Conservation (phyloP, 2,329 filamentous ascomycete genomes). For the Colletotrichum falcatum region DNA sequence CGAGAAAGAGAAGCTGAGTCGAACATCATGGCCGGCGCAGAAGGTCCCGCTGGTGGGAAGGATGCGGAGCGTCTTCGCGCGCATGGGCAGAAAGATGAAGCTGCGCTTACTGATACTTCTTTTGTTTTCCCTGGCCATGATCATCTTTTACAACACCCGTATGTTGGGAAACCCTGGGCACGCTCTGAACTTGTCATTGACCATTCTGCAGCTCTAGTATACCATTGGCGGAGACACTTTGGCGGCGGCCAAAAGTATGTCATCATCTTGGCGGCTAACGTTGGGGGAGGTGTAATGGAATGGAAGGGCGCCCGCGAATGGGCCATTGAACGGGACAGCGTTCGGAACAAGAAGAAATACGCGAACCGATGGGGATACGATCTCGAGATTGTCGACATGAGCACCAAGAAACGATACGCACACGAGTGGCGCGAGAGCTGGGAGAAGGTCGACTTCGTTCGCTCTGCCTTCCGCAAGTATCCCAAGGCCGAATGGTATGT, state of each 20-base stretch:
- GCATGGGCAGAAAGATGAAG: slow-evolving; percentile 74
- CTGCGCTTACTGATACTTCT: slow-evolving; percentile 71
- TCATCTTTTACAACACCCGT: slow-evolving; percentile 80
- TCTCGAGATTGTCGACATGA: slow-evolving; percentile 97
- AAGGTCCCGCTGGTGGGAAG: slow-evolving; percentile 61
- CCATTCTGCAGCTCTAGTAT: slow-evolving; percentile 59
- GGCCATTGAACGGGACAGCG: slow-evolving; percentile 97
- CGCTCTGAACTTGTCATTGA: slow-evolving; percentile 44
- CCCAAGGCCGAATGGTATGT: slow-evolving; percentile 94
- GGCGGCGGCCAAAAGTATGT: slow-evolving; percentile 93
- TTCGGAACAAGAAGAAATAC: slow-evolving; percentile 95
- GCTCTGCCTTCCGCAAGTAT: slow-evolving; percentile 90
- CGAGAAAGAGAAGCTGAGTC: slow-evolving; percentile 82
- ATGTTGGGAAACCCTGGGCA: slow-evolving; percentile 56
- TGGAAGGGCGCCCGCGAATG: slow-evolving; percentile 98
- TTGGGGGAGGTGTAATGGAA: slow-evolving; percentile 97
- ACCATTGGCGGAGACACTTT: slow-evolving; percentile 78
- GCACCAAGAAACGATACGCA: slow-evolving; percentile 97
- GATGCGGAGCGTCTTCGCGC: slow-evolving; percentile 58
- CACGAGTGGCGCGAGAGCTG: slow-evolving; percentile 99
- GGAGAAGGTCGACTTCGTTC: slow-evolving; percentile 97
- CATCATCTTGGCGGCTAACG: slow-evolving; percentile 91
- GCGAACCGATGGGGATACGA: slow-evolving; percentile 91
- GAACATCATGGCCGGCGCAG: slow-evolving; percentile 65
- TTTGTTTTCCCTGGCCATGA: slow-evolving; percentile 69